Evolutionary conservation across 768 basidiomycete genomes (phyloP).

Genomic region (Phanerochaete sordida): DNA sequence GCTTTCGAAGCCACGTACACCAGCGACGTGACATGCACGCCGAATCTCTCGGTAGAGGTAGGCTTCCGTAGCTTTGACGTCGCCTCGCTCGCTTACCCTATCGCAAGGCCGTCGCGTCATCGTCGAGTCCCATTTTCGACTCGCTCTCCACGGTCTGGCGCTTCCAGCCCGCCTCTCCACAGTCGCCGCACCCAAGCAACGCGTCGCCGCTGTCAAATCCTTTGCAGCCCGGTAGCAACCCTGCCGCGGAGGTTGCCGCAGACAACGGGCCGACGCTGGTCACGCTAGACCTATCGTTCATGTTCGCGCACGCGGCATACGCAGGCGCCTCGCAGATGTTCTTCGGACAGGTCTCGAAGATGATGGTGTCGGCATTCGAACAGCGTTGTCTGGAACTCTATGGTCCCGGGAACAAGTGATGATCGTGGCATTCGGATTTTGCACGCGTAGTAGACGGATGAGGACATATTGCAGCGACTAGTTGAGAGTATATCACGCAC

Average conservation of each 20-base stretch:
- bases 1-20: constrained; percentile 85
- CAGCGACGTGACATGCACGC: constrained; percentile 78
- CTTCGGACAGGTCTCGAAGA: constrained; percentile 80
- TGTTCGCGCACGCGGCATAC: constrained; percentile 85
- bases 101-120: constrained; percentile 66
- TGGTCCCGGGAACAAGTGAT: constrained; percentile 37
- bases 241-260: neutral
- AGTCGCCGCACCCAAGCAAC: constrained; percentile 36
- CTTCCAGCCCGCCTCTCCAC: constrained; percentile 53
- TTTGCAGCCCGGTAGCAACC: neutral
- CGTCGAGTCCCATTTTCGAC: constrained; percentile 72
- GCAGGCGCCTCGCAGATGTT: constrained; percentile 80
- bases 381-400: constrained; percentile 74
- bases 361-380: constrained; percentile 94
- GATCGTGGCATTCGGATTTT: no score
- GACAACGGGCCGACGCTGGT: constrained; percentile 65
- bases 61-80: neutral
- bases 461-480: no score
- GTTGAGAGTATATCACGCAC: no score
- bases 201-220: constrained; percentile 10
- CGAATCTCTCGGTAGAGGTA: constrained; percentile 78
- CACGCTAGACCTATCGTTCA: constrained; percentile 79
- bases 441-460: no score
- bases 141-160: constrained; percentile 70
- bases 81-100: neutral